Conservation (phyloP, 2,329 filamentous ascomycete species). For the Fusarium sp. region DNA sequence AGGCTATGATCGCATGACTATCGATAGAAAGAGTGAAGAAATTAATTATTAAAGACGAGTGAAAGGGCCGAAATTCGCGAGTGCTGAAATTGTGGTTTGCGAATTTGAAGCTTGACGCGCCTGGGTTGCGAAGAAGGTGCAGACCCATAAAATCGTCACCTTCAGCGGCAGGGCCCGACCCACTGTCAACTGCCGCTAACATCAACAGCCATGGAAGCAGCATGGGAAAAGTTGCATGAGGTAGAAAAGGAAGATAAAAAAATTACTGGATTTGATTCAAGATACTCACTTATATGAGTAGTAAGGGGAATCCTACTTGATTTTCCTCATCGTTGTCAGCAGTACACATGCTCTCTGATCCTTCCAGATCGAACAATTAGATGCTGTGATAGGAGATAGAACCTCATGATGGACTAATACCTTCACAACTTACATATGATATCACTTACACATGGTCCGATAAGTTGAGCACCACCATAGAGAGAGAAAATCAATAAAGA, state of each 20-base stretch:
- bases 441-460: neutral
- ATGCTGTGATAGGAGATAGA: too few relatives aligned
- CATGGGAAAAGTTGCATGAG: neutral
- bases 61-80: slow-evolving; percentile 13
- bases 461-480: neutral
- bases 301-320: too few relatives aligned
- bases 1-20: slow-evolving; percentile 39
- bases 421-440: neutral
- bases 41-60: neutral
- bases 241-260: neutral
- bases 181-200: neutral
- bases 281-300: too few relatives aligned
- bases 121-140: slow-evolving; percentile 12
- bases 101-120: slow-evolving; percentile 42
- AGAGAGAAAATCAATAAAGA: too few relatives aligned
- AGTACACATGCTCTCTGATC: too few relatives aligned
- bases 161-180: slow-evolving; percentile 12
- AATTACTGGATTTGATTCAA: too few relatives aligned
- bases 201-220: neutral
- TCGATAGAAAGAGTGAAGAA: neutral
- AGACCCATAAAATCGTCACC: slow-evolving; percentile 29
- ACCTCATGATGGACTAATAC: neutral
- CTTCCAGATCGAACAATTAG: too few relatives aligned
- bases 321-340: too few relatives aligned
- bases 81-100: slow-evolving; percentile 20